These are phyloP conservation scores for Handroanthus guayacan DNA, from an alignment of 257 asterid species.

Conservation along the genomic window DNA sequence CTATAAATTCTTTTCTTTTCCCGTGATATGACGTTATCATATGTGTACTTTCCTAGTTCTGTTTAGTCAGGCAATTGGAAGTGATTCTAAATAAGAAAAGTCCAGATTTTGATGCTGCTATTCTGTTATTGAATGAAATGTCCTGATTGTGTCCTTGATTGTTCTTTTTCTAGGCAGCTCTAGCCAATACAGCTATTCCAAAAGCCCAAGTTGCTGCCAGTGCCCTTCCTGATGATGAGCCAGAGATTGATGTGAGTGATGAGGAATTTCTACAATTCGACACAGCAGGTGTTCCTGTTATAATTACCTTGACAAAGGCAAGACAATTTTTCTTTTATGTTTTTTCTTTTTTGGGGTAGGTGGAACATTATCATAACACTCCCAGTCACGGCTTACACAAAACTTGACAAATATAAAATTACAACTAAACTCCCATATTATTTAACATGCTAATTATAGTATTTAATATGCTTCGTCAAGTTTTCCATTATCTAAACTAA, in stretches of 20 bases:
- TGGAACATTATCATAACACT: no score
- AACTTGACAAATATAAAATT: no score
- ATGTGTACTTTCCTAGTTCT: constrained; percentile 6
- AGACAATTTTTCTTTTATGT: constrained; percentile 1
- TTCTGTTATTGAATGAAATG: neutral
- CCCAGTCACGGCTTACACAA: no score
- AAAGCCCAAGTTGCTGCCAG: constrained; percentile 71
- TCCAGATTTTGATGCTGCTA: neutral
- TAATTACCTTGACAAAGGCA: constrained; percentile 86
- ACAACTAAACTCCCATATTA: no score
- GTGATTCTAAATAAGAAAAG: neutral
- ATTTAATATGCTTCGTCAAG: no score
- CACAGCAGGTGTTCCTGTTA: constrained; percentile 76
- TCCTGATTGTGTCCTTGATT: constrained; percentile 1
- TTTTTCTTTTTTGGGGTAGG: neutral
- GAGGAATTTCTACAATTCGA: constrained; percentile 86
- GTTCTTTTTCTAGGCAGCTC: constrained; percentile 64
- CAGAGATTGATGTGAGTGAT: constrained; percentile 84
- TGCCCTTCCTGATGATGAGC: constrained; percentile 64
- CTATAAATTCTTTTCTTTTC: neutral
- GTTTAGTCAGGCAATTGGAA: constrained; percentile 3
- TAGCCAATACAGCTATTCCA: constrained; percentile 87
- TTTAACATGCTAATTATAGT: no score
- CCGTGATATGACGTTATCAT: neutral
- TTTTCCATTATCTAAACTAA: no score